These are phyloP conservation scores for Clonostachys chloroleuca DNA, from an alignment of 2,329 filamentous ascomycete species.

Conservation along the genomic window DNA sequence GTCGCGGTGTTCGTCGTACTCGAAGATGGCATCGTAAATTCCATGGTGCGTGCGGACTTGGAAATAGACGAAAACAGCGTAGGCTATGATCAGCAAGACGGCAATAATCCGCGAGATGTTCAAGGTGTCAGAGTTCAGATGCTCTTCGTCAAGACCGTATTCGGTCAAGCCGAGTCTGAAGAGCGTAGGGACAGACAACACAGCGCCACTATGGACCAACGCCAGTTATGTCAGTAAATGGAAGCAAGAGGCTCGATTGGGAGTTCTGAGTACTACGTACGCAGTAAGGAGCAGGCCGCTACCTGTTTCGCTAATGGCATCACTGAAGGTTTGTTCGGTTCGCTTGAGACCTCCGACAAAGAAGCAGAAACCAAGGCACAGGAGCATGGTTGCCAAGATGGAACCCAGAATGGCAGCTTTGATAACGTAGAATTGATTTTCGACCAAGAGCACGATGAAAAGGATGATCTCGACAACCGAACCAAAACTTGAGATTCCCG, in stretches of 20 bases:
- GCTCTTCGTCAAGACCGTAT: constrained; percentile 14
- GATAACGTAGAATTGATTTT: constrained; percentile 62
- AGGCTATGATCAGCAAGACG: constrained; percentile 66
- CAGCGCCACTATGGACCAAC: constrained; percentile 20
- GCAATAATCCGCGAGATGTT: constrained; percentile 68
- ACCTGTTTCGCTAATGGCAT: constrained; percentile 74
- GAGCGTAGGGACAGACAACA: constrained; percentile 43
- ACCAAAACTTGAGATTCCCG: constrained; percentile 41
- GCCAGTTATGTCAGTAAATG: not conserved
- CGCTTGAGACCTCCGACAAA: constrained; percentile 68
- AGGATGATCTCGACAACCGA: constrained; percentile 79
- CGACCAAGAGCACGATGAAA: constrained; percentile 68
- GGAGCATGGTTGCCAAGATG: constrained; percentile 74
- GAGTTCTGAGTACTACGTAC: constrained; percentile 39
- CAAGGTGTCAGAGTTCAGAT: constrained; percentile 48
- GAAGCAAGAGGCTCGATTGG: constrained; percentile 13
- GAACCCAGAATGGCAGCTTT: constrained; percentile 81
- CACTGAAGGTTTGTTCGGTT: constrained; percentile 67
- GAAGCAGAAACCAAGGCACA: constrained; percentile 79
- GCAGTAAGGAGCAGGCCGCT: constrained; percentile 74
- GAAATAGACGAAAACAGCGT: constrained; percentile 64
- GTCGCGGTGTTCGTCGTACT: constrained; percentile 65
- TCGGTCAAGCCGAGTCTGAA: constrained; percentile 42
- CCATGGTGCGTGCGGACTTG: constrained; percentile 74
- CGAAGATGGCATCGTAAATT: constrained; percentile 71